Base-by-base conservation (phyloP, 495 filamentous ascomycete genomes). In the Aspergillus sclerotioniger region DNA sequence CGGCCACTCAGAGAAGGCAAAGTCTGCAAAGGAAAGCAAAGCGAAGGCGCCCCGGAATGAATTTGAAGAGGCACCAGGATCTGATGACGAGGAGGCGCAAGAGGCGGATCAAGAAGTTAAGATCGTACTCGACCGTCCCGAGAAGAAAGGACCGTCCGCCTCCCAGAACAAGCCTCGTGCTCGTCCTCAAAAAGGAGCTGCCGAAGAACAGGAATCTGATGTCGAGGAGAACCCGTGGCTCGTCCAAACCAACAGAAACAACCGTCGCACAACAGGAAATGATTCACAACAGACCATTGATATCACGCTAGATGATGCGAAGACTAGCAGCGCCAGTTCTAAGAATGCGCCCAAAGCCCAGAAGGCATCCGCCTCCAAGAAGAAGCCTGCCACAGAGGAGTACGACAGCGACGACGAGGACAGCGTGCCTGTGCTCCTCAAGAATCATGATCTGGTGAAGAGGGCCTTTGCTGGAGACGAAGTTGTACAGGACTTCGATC, bases 391-490 rank as follows among this genome's bases (percentile, higher is more conserved):
- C 33, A 63, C 57, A 10, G 64, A 68, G 8, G 72, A 78, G 16
- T 73, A 76, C 19, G 67, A 73, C 32, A 76, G 71, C 49, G 83
- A 84, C 31, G 82, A 83, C 53, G 87, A 88, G 32, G 77, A 75
- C 17, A 83, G 80, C 19, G 73, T 82, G 32, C 85, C 87, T 1
- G 80, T 89, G 46, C 80, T 87, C 28, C 81, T 90, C 44, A 86
- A 84, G 58, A 91, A 96, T 63, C 84, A 91, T 57, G 87, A 91
- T 43, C 82, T 96, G 45, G 85, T 95, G 57, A 87, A 88, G 67
- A 78, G 83, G 61, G 94, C 91, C 8, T 97, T 98, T 69, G 94
- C 91, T 1, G 91, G 90, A 5, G 87, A 94, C 62, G 90, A 96
- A 67, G 91, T 95, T n/a, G 84, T 88, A 1, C 82, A 82, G 33